Evolutionary conservation across 495 filamentous ascomycete genomes (phyloP).

Genomic region (Penicillium flavigenum): DNA sequence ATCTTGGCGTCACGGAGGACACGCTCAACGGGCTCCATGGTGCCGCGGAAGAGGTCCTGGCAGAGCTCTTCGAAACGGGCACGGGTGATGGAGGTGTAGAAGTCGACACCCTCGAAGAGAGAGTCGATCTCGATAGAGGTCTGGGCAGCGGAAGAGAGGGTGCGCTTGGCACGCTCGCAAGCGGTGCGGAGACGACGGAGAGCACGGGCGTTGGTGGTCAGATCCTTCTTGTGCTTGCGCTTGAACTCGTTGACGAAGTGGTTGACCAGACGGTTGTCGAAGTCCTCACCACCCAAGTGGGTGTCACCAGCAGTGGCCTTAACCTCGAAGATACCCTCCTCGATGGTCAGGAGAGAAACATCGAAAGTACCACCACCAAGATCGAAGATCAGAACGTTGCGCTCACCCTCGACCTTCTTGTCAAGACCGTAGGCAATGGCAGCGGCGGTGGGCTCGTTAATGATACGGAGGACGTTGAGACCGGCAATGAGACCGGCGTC

Average conservation of each 20-base stretch:
- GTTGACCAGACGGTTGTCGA: constrained; percentile 95
- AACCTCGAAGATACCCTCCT: constrained; percentile 99
- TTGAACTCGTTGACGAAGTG: constrained; percentile 96
- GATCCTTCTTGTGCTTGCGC: constrained; percentile 78
- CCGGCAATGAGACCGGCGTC: constrained; percentile 95
- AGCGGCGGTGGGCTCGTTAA: constrained; percentile 95
- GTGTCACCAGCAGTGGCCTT: constrained; percentile 99
- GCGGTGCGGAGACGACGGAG: constrained; percentile 96
- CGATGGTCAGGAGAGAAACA: constrained; percentile 97
- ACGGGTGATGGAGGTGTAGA: constrained; percentile 98
- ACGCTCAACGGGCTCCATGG: constrained; percentile 97
- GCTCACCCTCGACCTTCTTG: constrained; percentile 94
- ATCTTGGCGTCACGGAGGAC: constrained; percentile 95
- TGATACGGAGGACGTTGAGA: constrained; percentile 92
- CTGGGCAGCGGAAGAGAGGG: constrained; percentile 93
- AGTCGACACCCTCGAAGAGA: constrained; percentile 95
- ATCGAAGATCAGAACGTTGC: constrained; percentile 99
- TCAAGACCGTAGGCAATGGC: constrained; percentile 97
- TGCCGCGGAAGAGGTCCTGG: constrained; percentile 93
- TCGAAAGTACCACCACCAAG: constrained; percentile 99
- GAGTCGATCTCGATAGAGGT: constrained; percentile 99
- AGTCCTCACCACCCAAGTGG: constrained; percentile 98
- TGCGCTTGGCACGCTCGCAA: constrained; percentile 99
- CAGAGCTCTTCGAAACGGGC: constrained; percentile 99
- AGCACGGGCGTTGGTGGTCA: constrained; percentile 88